Conservation (phyloP, 768 basidiomycete genomes). For the Lactifluus subvellereus region DNA sequence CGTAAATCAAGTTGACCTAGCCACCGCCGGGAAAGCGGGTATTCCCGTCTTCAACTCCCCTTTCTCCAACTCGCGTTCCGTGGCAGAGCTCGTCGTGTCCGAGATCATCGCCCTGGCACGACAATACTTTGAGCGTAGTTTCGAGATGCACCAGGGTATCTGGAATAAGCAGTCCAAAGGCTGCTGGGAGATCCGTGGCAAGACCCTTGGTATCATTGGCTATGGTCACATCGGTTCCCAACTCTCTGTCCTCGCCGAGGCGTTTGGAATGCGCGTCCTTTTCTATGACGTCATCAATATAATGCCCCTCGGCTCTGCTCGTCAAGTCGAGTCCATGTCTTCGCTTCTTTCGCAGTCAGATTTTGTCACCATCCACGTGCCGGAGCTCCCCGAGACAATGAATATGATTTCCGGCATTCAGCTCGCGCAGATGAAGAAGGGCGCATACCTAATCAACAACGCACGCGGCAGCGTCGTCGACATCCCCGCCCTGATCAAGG, state of each 20-base stretch:
- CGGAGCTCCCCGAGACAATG: constrained; percentile 92
- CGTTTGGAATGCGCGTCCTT: constrained; percentile 91
- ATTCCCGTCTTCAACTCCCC: constrained; percentile 99
- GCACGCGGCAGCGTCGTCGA: constrained; percentile 94
- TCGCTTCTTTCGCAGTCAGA: constrained; percentile 75
- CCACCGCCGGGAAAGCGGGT: constrained; percentile 75
- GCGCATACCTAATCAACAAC: constrained; percentile 96
- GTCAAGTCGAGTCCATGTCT: constrained; percentile 76
- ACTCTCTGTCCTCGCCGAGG: constrained; percentile 92
- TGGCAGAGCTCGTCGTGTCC: constrained; percentile 93
- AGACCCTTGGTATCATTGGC: constrained; percentile 95
- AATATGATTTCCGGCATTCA: constrained; percentile 82
- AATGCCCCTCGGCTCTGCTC: constrained; percentile 95
- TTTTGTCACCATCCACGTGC: constrained; percentile 95
- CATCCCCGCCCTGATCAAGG: constrained; percentile 80
- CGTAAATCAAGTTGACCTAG: constrained; percentile 94
- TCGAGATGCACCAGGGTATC: constrained; percentile 80
- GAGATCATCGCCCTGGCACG: constrained; percentile 93
- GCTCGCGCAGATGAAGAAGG: constrained; percentile 88
- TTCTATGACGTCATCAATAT: constrained; percentile 95
- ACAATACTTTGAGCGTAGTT: constrained; percentile 83
- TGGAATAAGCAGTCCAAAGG: constrained; percentile 99
- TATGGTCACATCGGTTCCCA: constrained; percentile 99
- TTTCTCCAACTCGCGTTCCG: constrained; percentile 97
- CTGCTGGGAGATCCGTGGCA: constrained; percentile 97